phyloP scores from a whole-genome alignment of 768 basidiomycete species.

The Amanita rimosa region DNA sequence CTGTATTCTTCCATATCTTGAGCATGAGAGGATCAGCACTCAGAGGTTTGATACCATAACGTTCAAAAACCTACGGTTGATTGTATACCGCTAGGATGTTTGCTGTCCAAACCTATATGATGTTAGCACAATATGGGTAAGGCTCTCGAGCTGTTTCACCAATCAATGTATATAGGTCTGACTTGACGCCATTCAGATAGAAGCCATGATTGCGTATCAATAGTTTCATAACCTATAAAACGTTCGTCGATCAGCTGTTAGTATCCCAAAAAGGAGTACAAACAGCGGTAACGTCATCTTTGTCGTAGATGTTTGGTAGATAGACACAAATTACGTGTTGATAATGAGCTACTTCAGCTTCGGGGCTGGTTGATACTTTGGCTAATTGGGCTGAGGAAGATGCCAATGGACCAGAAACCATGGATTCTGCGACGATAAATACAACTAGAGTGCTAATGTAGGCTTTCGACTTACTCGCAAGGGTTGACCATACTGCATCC shows the following conservation, averaged over 20 bases:
- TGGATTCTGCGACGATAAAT: slow-evolving; percentile 32
- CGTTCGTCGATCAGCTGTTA: slow-evolving; percentile 19
- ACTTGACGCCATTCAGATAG: slow-evolving; percentile 59
- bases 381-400: slow-evolving; percentile 41
- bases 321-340: slow-evolving; percentile 67
- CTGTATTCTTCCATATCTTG: slow-evolving; percentile 60
- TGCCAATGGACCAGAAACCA: slow-evolving; percentile 52
- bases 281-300: slow-evolving; percentile 31
- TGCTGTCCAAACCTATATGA: slow-evolving; percentile 54
- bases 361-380: slow-evolving; percentile 59
- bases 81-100: slow-evolving; percentile 61
- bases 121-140: neutral
- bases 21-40: slow-evolving; percentile 5
- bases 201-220: slow-evolving; percentile 55
- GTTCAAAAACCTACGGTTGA: slow-evolving; percentile 40
- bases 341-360: slow-evolving; percentile 31
- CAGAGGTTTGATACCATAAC: neutral
- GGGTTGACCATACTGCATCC: slow-evolving; percentile 47
- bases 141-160: slow-evolving; percentile 22
- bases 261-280: neutral
- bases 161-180: slow-evolving; percentile 54
- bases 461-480: slow-evolving; percentile 38
- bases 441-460: neutral
- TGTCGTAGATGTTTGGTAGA: slow-evolving; percentile 61
- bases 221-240: slow-evolving; percentile 56